These are phyloP conservation scores for Malassezia psittaci DNA, from an alignment of 1,284 basidiomycete genomes.

Conservation along the genomic window DNA sequence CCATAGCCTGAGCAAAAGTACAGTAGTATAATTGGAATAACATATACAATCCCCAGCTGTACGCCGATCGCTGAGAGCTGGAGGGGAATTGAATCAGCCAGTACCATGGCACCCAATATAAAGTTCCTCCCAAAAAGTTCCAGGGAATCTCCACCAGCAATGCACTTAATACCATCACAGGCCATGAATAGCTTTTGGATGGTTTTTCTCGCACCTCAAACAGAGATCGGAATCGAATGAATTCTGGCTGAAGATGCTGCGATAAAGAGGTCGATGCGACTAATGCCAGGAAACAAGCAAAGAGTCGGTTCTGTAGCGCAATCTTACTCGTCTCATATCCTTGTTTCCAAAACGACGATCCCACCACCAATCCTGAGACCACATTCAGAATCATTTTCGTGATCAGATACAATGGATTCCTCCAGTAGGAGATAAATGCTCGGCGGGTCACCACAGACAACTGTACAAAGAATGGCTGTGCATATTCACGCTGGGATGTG, in stretches of 20 bases:
- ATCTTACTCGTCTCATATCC: slow-evolving; percentile 21
- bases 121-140: slow-evolving; percentile 35
- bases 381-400: slow-evolving; percentile 51
- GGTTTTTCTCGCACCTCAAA: slow-evolving; percentile 66
- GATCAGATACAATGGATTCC: slow-evolving; percentile 35
- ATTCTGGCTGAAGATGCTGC: slow-evolving; percentile 49
- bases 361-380: slow-evolving; percentile 56
- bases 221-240: slow-evolving; percentile 53
- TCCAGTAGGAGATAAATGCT: slow-evolving; percentile 40
- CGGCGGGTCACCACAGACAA: slow-evolving; percentile 34
- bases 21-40: slow-evolving; percentile 31
- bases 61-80: slow-evolving; percentile 25
- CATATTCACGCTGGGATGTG: slow-evolving; percentile 30
- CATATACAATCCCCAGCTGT: slow-evolving; percentile 37
- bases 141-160: slow-evolving; percentile 36
- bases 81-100: slow-evolving; percentile 31
- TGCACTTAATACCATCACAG: slow-evolving; percentile 31
- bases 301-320: slow-evolving; percentile 64
- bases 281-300: slow-evolving; percentile 51
- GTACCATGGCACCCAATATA: slow-evolving; percentile 42
- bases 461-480: slow-evolving; percentile 33
- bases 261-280: slow-evolving; percentile 37
- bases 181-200: slow-evolving; percentile 73
- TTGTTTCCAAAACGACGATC: slow-evolving; percentile 43
- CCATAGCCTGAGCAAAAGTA: slow-evolving; percentile 38